phyloP scores from a whole-genome alignment of 1,284 basidiomycete genomes.

The Ceratobasidium sp. region DNA sequence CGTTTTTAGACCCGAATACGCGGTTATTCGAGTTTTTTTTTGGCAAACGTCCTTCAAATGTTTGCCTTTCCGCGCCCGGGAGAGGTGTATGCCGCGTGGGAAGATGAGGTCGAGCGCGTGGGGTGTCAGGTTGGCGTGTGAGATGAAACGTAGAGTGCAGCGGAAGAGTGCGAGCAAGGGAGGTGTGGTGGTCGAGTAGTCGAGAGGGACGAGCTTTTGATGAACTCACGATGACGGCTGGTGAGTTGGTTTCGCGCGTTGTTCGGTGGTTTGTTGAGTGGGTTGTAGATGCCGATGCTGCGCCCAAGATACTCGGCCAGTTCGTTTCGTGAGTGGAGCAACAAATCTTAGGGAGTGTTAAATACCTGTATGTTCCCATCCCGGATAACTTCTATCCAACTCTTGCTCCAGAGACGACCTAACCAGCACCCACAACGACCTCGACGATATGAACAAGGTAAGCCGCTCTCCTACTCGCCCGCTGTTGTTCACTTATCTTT shows the following conservation, averaged over 20 bases:
- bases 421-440: slow-evolving; percentile 68
- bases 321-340: slow-evolving; percentile 67
- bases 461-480: background rate
- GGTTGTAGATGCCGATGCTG: slow-evolving; percentile 52
- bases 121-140: slow-evolving; percentile 58
- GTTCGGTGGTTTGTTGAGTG: slow-evolving; percentile 44
- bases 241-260: background rate
- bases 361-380: slow-evolving; percentile 52
- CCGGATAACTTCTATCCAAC: background rate
- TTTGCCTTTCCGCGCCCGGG: slow-evolving; percentile 41
- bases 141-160: slow-evolving; percentile 58
- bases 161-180: slow-evolving; percentile 49
- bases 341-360: slow-evolving; percentile 68
- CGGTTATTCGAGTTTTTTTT: slow-evolving; percentile 52
- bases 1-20: slow-evolving; percentile 70
- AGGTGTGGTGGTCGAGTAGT: slow-evolving; percentile 49
- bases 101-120: slow-evolving; percentile 57
- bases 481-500: background rate
- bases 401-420: slow-evolving; percentile 57
- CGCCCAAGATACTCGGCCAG: slow-evolving; percentile 57
- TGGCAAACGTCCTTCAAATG: slow-evolving; percentile 45
- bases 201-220: slow-evolving; percentile 50
- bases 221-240: slow-evolving; percentile 26
- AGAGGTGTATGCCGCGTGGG: slow-evolving; percentile 56
- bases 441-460: slow-evolving; percentile 67